phyloP scores from a whole-genome alignment of 139 green algal genomes.

The Zygnema circumcarinatum region DNA sequence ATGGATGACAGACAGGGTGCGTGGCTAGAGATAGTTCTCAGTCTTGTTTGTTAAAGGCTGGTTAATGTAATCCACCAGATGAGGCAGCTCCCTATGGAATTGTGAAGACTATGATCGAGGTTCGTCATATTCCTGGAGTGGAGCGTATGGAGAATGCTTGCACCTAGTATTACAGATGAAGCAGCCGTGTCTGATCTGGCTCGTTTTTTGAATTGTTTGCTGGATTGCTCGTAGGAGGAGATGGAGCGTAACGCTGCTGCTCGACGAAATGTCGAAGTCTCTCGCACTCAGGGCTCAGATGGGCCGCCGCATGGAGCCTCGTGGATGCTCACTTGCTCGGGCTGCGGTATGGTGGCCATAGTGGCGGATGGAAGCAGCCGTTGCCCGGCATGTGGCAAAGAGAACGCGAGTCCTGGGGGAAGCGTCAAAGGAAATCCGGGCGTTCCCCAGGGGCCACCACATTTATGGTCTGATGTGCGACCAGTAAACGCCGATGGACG shows the following conservation, averaged over 20 bases:
- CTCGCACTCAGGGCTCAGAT: too few species aligned
- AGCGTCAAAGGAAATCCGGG: neutral
- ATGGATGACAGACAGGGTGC: too few species aligned
- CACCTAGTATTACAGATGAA: too few species aligned
- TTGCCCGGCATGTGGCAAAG: neutral
- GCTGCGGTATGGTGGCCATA: neutral
- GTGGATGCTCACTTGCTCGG: neutral
- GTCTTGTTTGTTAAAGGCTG: too few species aligned
- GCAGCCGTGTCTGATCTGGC: too few species aligned
- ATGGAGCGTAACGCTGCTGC: slow-evolving; percentile 41
- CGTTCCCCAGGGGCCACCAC: neutral
- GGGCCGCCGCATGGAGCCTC: neutral
- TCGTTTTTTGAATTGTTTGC: neutral
- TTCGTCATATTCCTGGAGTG: too few species aligned
- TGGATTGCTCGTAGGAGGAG: slow-evolving; percentile 37
- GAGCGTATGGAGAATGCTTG: too few species aligned
- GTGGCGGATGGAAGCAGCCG: neutral
- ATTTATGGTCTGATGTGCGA: neutral
- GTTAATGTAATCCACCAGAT: too few species aligned
- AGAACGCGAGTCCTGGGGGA: neutral
- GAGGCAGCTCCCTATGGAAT: too few species aligned
- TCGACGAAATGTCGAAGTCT: neutral
- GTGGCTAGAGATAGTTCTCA: too few species aligned
- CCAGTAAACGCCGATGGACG: neutral
- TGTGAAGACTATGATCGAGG: too few species aligned